Base-by-base conservation (phyloP, 805 yeast species). In the Candida khao-thaluensis region DNA sequence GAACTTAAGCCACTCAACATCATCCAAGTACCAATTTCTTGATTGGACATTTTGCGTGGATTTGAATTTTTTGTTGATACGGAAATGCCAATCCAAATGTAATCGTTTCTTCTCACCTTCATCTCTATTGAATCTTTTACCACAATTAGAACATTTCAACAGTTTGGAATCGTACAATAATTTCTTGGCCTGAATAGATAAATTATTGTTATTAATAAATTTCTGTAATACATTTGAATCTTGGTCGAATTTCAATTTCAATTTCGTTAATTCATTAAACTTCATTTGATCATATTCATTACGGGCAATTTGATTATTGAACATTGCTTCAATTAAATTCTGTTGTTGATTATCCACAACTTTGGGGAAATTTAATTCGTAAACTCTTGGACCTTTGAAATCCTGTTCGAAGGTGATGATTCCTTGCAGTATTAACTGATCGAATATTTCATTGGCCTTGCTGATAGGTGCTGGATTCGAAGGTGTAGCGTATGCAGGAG, bases 81-180 rank as follows among this genome's bases (percentile, higher is more conserved):
- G 76, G 68, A 88, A 89, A 67, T 91, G 98, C 97, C 97, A 91
- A 60, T 91, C 99, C 48, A 88, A 66, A 62, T 93, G 99, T 12
- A 77, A 71, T 37, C 81, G 51, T 41, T 66, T 76, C 42, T 76
- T 75, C 34, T 64, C 62, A 34, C 71, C 75, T 2, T 61, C 65
- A 24, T 81, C 76, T 38, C 75, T 74, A 3, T 77, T 71, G 57
- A 88, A 93, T 47, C 99, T 66, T 57, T 86, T 86, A 17, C 97
- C 95, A 65, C 99, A 93, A 14, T 82, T 80, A 11, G 85, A 77
- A 66, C 99, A 93, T 60, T 88, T 91, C 45, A 84, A 76, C 3
- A 93, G 79, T 51, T 82, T 77, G 18, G 65, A 60, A n/a, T 67
- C 77, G 56, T 76, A 84, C 23, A 82, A 63, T 27, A 71, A 60